Evolutionary conservation across 257 asterid species (phyloP).

Genomic region (Schizonepeta tenuifolia): DNA sequence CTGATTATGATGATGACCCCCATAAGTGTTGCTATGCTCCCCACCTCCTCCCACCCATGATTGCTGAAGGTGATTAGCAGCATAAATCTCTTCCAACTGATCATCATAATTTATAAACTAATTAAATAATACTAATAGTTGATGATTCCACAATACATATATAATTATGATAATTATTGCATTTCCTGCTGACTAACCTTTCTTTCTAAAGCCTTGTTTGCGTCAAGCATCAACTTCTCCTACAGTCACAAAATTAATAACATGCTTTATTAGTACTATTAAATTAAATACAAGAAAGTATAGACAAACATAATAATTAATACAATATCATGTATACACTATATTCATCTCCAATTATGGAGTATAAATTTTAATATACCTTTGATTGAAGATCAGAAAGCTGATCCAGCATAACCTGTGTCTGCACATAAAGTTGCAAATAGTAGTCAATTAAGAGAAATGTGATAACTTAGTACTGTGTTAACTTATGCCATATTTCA

Average conservation of each 20-base stretch:
- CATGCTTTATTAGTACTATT: background rate
- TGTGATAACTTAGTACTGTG: background rate
- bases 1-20: slow-evolving; percentile 66
- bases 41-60: slow-evolving; percentile 58
- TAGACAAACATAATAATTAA: too few species aligned
- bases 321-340: too few species aligned
- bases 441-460: background rate
- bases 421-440: slow-evolving; percentile 45
- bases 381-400: slow-evolving; percentile 90
- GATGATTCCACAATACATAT: background rate
- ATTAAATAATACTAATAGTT: background rate
- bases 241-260: slow-evolving; percentile 23
- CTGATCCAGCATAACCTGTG: slow-evolving; percentile 88
- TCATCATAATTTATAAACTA: slow-evolving; percentile 1
- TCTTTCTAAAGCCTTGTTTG: slow-evolving; percentile 79
- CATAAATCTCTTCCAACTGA: slow-evolving; percentile 82
- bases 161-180: background rate
- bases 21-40: slow-evolving; percentile 65
- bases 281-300: too few species aligned
- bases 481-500: too few species aligned
- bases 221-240: slow-evolving; percentile 90
- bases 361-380: slow-evolving; percentile 45
- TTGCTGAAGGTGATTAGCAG: slow-evolving; percentile 73
- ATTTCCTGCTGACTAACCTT: slow-evolving; percentile 53
- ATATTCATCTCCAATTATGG: too few species aligned